Percentiles rank a stretch among this genome's conserved stretches.
Conservation (phyloP, 1,284 basidiomycete species). For the Sanghuangporus weigelae region DNA sequence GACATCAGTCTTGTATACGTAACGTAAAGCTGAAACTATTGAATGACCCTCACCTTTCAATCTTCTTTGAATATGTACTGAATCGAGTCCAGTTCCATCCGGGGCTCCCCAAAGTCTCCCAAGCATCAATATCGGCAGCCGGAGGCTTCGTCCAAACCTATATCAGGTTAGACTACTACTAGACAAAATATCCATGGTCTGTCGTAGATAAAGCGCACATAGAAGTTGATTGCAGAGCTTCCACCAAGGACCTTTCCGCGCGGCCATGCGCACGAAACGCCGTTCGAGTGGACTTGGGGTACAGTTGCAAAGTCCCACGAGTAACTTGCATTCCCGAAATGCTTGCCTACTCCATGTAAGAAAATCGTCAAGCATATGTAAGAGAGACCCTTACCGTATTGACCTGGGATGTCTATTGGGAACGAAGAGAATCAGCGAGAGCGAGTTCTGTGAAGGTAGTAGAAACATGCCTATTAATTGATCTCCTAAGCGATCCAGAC, state of each 20-base stretch:
- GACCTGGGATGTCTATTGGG: conserved; percentile 18
- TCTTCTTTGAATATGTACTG: conserved; percentile 21
- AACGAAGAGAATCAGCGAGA: background rate
- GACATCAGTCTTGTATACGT: background rate
- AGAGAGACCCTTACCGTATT: conserved; percentile 6
- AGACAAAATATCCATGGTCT: background rate
- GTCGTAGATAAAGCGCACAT: background rate
- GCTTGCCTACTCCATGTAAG: background rate
- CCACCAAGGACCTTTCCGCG: conserved; percentile 30
- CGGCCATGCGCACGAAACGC: conserved; percentile 18
- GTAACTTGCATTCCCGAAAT: conserved; percentile 24
- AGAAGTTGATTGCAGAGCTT: conserved; percentile 22
- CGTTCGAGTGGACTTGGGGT: conserved; percentile 20
- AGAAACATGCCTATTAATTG: conserved; percentile 23
- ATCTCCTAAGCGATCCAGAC: conserved; percentile 30
- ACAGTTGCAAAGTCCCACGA: conserved; percentile 31
- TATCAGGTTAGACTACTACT: background rate
- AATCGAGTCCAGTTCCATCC: conserved; percentile 27
- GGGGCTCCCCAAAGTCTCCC: conserved; percentile 26
- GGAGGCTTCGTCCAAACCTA: conserved; percentile 25
- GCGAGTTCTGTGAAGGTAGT: background rate
- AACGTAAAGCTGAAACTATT: background rate
- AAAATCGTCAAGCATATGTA: too few species aligned
- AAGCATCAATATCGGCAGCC: conserved; percentile 24
- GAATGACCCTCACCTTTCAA: conserved; percentile 19